Conservation (phyloP, 345 rosid species). For the Corchorus capsularis region DNA sequence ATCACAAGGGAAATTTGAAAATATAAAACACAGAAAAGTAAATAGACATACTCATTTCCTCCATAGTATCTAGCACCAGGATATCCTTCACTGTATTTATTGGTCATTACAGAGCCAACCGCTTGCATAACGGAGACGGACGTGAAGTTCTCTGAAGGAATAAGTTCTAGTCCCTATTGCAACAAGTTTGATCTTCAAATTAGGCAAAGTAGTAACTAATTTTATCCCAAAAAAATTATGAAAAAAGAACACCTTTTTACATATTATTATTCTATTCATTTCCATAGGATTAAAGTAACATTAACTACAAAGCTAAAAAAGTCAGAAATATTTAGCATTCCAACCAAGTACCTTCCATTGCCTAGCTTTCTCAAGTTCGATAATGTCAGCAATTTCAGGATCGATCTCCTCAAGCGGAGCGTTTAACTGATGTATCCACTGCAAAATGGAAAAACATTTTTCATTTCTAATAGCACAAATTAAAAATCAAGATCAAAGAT, state of each 20-base stretch:
- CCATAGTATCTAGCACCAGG: slow-evolving; percentile 98
- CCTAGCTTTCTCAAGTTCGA: slow-evolving; percentile 96
- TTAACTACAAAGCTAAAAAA: not conserved
- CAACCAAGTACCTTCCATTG: slow-evolving; percentile 80
- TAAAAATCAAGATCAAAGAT: slow-evolving; percentile 19
- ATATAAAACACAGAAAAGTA: not conserved
- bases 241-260: not conserved
- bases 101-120: slow-evolving; percentile 96
- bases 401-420: slow-evolving; percentile 76
- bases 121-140: slow-evolving; percentile 96
- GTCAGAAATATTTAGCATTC: slow-evolving; percentile 3
- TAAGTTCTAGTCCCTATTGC: slow-evolving; percentile 82
- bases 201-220: not conserved
- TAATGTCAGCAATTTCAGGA: slow-evolving; percentile 87
- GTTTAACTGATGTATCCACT: slow-evolving; percentile 92
- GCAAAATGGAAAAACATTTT: slow-evolving; percentile 17
- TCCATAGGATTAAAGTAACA: not conserved
- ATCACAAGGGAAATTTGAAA: not conserved
- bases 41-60: slow-evolving; percentile 77
- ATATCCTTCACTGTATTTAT: slow-evolving; percentile 96
- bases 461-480: not conserved
- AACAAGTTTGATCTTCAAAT: slow-evolving; percentile 1
- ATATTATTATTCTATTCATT: not conserved
- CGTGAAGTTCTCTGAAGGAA: slow-evolving; percentile 95
- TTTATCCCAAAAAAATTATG: not conserved